Evolutionary conservation across 768 basidiomycete genomes (phyloP).

Genomic region (Mycena galericulata): DNA sequence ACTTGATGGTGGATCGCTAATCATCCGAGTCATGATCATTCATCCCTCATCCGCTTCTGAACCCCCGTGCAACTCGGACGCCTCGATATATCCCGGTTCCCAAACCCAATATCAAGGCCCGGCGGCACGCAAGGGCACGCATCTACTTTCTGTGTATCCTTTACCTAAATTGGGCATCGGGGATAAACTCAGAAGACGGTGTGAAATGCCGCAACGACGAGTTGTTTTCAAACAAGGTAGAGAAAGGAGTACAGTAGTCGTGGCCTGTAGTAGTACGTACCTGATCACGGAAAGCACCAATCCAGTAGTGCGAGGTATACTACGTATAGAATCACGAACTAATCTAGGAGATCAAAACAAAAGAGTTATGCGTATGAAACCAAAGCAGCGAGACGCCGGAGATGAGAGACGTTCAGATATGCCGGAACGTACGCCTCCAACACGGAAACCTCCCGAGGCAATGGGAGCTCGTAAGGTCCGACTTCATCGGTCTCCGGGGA

Average conservation of each 20-base stretch:
- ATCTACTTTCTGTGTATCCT: too few relatives aligned
- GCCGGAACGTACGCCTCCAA: slow-evolving; percentile 97
- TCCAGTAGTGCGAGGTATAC: slow-evolving; percentile 58
- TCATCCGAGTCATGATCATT: too few relatives aligned
- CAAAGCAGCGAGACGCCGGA: slow-evolving; percentile 87
- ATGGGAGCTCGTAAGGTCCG: slow-evolving; percentile 92
- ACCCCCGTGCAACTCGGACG: too few relatives aligned
- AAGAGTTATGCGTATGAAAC: slow-evolving; percentile 74
- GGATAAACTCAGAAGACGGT: slow-evolving; percentile 39
- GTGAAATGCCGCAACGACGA: slow-evolving; percentile 60
- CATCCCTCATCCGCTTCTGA: too few relatives aligned
- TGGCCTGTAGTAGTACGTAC: slow-evolving; percentile 15
- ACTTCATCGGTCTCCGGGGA: slow-evolving; percentile 98
- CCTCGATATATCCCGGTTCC: too few relatives aligned
- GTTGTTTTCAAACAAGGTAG: slow-evolving; percentile 60
- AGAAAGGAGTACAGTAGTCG: slow-evolving; percentile 60
- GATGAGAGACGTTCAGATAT: slow-evolving; percentile 90
- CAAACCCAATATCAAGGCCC: too few relatives aligned
- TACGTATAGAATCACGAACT: slow-evolving; percentile 42
- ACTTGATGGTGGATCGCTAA: too few relatives aligned
- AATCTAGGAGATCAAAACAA: slow-evolving; percentile 30
- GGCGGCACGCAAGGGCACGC: too few relatives aligned
- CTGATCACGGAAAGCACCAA: slow-evolving; percentile 46
- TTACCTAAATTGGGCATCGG: too few relatives aligned
- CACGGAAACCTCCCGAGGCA: slow-evolving; percentile 94